Base-by-base conservation (phyloP, 768 basidiomycete genomes). In the Mycena albidolilacea region DNA sequence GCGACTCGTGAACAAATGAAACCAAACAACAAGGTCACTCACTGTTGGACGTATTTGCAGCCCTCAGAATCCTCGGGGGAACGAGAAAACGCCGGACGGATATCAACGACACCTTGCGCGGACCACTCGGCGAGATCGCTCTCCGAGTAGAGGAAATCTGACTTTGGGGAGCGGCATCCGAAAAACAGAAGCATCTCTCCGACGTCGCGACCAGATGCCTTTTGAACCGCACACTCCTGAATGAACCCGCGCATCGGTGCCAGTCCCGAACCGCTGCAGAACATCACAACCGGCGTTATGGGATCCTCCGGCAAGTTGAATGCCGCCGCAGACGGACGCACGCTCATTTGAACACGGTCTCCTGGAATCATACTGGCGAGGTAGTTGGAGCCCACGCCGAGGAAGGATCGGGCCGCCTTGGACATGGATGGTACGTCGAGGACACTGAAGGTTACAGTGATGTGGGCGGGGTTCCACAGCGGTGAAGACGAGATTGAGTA, bases 401-500 rank as follows among this genome's bases (percentile, higher is more conserved):
- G 80, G 80, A 86, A 86, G 7, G 74, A 73, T 35, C 82, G 46
- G 1, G 62, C 76, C 9, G 72, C 73, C 14, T 76, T 82, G 4
- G 84, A 80, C 39, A 83, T 57, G 37, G 85, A 75, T 0, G 85
- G 83, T 6, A 80, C 78, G 44, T 84, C 80, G 37, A 87, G 70
- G 23, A 87, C 83, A 77, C 84, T 84, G 71, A 87, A 75, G 15
- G 87, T 87, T 21, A 88, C 80, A 19, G 85, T 83, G 35, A 83
- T 83, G 50, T 80, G 82, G 35, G 78, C 74, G 15, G 87, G 79
- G 71, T 86, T 81, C 82, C 84, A 84, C 8, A 88, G 78, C 3
- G 87, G 87, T 2, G 86, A 87, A 1, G 85, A 87, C 1, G 87
- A 87, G 73, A 87, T 87, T 3, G 86, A 87, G 80, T 88, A 87